Evolutionary conservation across 305 asterid genomes (phyloP), one percentile per base, ranked within the genome.

Genomic region (Ilex paraguariensis): DNA sequence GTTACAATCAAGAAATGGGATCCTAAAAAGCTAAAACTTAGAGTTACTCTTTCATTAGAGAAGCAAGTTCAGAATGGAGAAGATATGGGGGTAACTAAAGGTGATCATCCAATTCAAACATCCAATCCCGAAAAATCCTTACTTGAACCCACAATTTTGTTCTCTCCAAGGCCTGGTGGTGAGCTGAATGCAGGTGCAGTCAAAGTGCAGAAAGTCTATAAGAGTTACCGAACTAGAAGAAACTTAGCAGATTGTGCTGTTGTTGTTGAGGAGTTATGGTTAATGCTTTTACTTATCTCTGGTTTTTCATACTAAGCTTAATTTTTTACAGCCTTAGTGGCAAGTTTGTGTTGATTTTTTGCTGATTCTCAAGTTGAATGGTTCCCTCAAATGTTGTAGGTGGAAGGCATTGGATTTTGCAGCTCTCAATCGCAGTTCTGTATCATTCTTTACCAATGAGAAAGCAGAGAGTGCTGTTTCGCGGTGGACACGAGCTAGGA

Each of bases 401-500:
- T 36, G 49, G 71, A 59, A 66, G 28, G 28, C 28, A 21, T 21
- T 21, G 28, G 28, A 21, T 21, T 21, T 21, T 21, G 28, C 28
- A 21, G 67, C 70, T 46, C 65, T 66, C 30, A 46, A 39, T 12
- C 79, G 51, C 40, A 60, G 73, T 44, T 71, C 68, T 12, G 56
- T 66, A 3, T 71, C 71, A 32, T 71, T 69, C 42, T 63, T 67
- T 42, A 45, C 62, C 28, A 17, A 3, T 5, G 72, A 56, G 64
- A 77, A 70, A 53, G 55, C 46, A 2, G 72, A 75, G 36, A 60
- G 65, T 13, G 59, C 67, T 31, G 58, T 70, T 54, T 71, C 76
- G 10, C 72, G 76, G 61, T 78, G 83, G 83, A 56, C 65, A 4
- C 13, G 67, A 36, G 76, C 75, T 3, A 17, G 55, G 6, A 55